Percentiles rank a stretch among this genome's conserved stretches.
Evolutionary conservation across 2,329 filamentous ascomycete genomes (phyloP).

Genomic region (Alternaria atra): DNA sequence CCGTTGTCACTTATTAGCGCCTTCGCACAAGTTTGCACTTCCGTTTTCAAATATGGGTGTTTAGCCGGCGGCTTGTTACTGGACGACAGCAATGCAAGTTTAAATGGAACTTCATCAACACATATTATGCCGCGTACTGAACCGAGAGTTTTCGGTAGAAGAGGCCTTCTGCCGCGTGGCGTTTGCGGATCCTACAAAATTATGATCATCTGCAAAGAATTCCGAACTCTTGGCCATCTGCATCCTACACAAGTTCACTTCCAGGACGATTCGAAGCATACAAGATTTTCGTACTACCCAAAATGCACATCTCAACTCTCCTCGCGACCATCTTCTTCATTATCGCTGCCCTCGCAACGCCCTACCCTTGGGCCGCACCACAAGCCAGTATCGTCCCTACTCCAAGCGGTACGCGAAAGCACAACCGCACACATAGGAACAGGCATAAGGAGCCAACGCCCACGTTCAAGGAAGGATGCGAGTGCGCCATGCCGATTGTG

Average conservation of each 20-base stretch:
- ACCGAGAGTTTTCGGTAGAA: slow-evolving; percentile 2
- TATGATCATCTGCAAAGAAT: slow-evolving; percentile 1
- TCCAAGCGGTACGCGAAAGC: background rate
- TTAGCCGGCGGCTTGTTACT: slow-evolving; percentile 21
- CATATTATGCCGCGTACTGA: slow-evolving; percentile 23
- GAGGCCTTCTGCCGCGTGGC: slow-evolving; percentile 13
- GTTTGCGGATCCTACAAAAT: background rate
- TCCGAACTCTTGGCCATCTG: slow-evolving; percentile 2
- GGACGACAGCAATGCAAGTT: slow-evolving; percentile 8
- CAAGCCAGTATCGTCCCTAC: slow-evolving; percentile 10
- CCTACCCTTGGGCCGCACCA: slow-evolving; percentile 29
- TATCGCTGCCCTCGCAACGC: slow-evolving; percentile 25
- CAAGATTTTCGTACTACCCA: background rate
- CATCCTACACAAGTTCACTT: background rate
- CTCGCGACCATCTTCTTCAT: slow-evolving; percentile 26
- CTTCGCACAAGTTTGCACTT: background rate
- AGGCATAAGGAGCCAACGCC: slow-evolving; percentile 37
- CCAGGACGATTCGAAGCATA: background rate
- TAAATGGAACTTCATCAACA: slow-evolving; percentile 19
- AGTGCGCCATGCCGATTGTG: slow-evolving; percentile 37
- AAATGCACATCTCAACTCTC: slow-evolving; percentile 29
- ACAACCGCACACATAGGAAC: slow-evolving; percentile 24
- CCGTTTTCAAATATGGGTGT: background rate
- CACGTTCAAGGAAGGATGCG: slow-evolving; percentile 34
- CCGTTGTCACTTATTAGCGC: background rate